Evolutionary conservation across 164 flowering plant species (phyloP).

Genomic region (Aristolochia contorta): DNA sequence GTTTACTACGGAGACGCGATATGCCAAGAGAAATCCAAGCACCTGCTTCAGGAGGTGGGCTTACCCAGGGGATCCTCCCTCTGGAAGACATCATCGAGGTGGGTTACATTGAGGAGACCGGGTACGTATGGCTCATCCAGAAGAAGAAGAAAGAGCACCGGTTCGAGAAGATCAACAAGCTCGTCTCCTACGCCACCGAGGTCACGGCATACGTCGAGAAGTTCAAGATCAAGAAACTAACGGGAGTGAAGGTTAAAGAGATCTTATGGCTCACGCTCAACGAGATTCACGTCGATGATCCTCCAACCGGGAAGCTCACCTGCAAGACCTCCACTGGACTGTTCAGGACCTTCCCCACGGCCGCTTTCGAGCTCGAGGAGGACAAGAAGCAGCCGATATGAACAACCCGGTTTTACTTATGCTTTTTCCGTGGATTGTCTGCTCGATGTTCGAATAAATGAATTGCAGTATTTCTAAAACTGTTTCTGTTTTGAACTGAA

Average conservation of each 20-base stretch:
- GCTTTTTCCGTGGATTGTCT: too few relatives aligned
- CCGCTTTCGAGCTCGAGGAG: constrained; percentile 44
- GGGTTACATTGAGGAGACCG: constrained; percentile 50
- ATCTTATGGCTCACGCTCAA: constrained; percentile 51
- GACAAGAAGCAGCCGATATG: constrained; percentile 7
- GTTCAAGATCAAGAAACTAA: constrained; percentile 57
- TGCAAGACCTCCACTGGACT: constrained; percentile 56
- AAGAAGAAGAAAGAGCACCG: constrained; percentile 53
- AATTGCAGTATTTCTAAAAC: too few relatives aligned
- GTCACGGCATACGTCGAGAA: constrained; percentile 59
- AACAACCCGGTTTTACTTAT: too few relatives aligned
- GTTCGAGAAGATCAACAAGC: constrained; percentile 52
- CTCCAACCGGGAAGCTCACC: constrained; percentile 43
- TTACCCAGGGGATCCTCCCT: constrained; percentile 70
- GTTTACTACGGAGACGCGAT: constrained; percentile 46
- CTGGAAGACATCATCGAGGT: constrained; percentile 47
- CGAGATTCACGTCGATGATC: constrained; percentile 43
- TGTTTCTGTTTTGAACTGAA: too few relatives aligned
- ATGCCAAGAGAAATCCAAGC: constrained; percentile 40
- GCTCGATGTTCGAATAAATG: too few relatives aligned
- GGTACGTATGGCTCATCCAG: constrained; percentile 79
- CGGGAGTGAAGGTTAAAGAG: constrained; percentile 80
- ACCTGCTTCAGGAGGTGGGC: constrained; percentile 39
- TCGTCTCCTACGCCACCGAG: constrained; percentile 44
- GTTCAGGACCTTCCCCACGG: constrained; percentile 38